Evolutionary conservation across 345 rosid species (phyloP).

Genomic region (Linum usitatissimum): DNA sequence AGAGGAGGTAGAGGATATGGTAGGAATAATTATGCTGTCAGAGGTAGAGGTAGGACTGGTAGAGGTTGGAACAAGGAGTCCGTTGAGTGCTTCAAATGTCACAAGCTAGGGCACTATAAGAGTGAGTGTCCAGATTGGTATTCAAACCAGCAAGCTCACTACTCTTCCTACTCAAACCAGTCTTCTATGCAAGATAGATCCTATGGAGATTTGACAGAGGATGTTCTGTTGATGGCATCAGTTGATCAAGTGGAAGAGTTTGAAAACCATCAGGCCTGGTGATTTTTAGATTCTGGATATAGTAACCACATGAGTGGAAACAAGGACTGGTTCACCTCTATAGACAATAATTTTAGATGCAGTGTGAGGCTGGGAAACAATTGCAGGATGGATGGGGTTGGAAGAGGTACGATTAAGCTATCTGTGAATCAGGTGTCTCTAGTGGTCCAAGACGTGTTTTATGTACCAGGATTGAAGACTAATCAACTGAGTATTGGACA

Average conservation of each 20-base stretch:
- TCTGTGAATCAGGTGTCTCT: neutral
- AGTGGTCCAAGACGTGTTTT: neutral
- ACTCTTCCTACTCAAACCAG: neutral
- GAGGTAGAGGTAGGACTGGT: neutral
- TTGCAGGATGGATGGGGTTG: neutral
- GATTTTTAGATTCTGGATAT: neutral
- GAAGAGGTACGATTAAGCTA: neutral
- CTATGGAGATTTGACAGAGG: neutral
- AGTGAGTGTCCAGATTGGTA: neutral
- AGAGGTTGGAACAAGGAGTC: neutral
- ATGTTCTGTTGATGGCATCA: neutral
- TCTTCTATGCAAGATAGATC: too few relatives aligned
- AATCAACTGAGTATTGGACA: slow-evolving; percentile 3
- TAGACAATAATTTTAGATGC: neutral
- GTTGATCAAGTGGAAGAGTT: neutral
- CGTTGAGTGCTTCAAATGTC: neutral
- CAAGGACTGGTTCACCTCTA: neutral
- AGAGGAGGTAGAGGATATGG: neutral
- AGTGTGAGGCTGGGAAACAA: neutral
- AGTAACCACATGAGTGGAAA: neutral
- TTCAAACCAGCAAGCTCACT: neutral
- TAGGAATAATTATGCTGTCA: too few relatives aligned
- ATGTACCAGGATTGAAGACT: neutral
- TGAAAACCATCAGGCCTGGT: neutral
- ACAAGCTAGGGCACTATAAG: neutral